Conservation (phyloP, 495 filamentous ascomycete species). For the Pseudoneurospora amorphoporcata region DNA sequence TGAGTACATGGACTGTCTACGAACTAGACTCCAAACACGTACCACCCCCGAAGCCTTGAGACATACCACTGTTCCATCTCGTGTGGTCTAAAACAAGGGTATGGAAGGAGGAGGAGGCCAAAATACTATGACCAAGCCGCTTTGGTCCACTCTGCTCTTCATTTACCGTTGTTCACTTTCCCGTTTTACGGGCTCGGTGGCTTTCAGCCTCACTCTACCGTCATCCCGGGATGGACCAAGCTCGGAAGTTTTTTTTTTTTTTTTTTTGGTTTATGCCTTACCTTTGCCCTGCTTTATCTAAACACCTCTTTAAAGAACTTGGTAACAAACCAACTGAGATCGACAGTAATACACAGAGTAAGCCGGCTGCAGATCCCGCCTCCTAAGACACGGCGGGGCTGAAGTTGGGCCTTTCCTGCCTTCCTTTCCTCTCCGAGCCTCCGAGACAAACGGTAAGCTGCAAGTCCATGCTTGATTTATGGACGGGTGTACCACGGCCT, state of each 20-base stretch:
- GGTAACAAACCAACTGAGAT: neutral
- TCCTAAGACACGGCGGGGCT: neutral
- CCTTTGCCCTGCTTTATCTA: neutral
- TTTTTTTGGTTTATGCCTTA: neutral
- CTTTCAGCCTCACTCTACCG: neutral
- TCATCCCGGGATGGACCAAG: neutral
- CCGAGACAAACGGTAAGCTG: neutral
- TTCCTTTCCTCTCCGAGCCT: neutral
- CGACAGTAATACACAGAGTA: neutral
- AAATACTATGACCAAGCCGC: neutral
- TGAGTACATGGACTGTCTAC: neutral
- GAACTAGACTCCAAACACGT: neutral
- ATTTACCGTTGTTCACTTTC: neutral
- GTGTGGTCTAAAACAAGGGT: neutral
- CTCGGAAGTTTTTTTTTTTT: neutral
- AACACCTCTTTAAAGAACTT: neutral
- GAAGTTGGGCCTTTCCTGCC: neutral
- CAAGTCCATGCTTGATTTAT: neutral
- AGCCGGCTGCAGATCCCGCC: neutral
- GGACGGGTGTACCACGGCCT: neutral
- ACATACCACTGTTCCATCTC: neutral
- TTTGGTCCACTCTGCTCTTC: neutral
- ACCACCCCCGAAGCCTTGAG: neutral
- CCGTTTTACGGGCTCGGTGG: neutral
- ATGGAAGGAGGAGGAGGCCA: neutral